Conservation (phyloP, 345 rosid genomes). For the Salix udensis region DNA sequence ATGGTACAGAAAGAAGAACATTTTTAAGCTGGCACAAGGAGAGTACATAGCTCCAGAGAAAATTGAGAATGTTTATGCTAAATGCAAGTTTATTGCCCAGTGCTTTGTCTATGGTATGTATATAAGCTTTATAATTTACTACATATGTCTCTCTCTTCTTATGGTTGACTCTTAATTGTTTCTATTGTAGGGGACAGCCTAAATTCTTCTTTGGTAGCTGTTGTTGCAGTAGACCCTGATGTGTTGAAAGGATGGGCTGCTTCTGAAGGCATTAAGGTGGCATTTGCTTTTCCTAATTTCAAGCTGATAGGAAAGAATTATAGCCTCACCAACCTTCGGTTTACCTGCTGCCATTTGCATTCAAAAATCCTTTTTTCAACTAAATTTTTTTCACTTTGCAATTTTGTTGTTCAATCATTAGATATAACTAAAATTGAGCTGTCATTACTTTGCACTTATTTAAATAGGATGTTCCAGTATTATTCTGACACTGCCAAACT, state of each 20-base stretch:
- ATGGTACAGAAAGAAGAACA: constrained; percentile 86
- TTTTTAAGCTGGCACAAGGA: constrained; percentile 96
- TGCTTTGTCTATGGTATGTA: constrained; percentile 82
- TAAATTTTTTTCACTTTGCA: background rate
- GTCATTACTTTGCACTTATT: too few relatives aligned
- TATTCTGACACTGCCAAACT: too few relatives aligned
- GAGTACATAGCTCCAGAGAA: constrained; percentile 99
- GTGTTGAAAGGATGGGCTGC: constrained; percentile 75
- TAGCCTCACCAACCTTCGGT: background rate
- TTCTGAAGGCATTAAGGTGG: constrained; percentile 80
- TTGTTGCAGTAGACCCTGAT: constrained; percentile 84
- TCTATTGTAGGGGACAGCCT: constrained; percentile 78
- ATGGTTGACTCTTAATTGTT: constrained; percentile 12
- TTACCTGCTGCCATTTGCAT: background rate
- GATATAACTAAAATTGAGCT: too few relatives aligned
- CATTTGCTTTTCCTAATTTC: background rate
- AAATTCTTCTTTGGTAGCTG: constrained; percentile 77
- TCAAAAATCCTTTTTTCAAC: too few relatives aligned
- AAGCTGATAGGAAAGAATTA: background rate
- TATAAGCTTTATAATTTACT: background rate
- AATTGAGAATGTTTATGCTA: constrained; percentile 89
- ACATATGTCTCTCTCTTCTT: constrained; percentile 1
- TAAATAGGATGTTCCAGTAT: too few relatives aligned
- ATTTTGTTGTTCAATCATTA: too few relatives aligned
- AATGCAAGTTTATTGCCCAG: constrained; percentile 74